Conservation (phyloP, 352 stramenopile species). For the Pythium sp. region DNA sequence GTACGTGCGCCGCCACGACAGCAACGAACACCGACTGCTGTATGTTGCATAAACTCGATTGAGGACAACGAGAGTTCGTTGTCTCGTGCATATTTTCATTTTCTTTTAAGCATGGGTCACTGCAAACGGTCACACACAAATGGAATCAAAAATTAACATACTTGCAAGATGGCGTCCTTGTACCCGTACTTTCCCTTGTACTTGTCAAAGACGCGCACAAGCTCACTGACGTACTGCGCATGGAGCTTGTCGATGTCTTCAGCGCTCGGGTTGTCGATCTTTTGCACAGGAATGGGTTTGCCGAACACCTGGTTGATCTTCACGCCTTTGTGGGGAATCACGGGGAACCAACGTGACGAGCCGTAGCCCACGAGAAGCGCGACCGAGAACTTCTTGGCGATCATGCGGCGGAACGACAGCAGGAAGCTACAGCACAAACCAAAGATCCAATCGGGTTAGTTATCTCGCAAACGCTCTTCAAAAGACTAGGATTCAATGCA, state of each 20-base stretch:
- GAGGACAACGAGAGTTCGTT: neutral
- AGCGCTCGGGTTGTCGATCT: constrained; percentile 48
- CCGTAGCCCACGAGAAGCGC: constrained; percentile 65
- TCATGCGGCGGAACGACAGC: constrained; percentile 64
- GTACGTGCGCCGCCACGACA: constrained; percentile 69
- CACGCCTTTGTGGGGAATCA: constrained; percentile 54
- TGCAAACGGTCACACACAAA: neutral
- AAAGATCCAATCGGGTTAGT: constrained; percentile 3
- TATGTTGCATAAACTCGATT: constrained; percentile 54
- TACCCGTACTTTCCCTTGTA: constrained; percentile 82
- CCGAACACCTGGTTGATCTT: constrained; percentile 70
- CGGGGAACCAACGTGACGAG: constrained; percentile 52
- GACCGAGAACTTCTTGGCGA: constrained; percentile 64
- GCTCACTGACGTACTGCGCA: constrained; percentile 58
- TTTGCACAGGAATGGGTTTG: constrained; percentile 65
- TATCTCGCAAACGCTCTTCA: neutral
- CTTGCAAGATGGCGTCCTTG: constrained; percentile 44
- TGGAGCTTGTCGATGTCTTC: constrained; percentile 73
- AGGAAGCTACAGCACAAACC: constrained; percentile 33
- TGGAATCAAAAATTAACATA: constrained; percentile 36
- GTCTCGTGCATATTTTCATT: constrained; percentile 1
- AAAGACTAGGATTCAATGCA: neutral
- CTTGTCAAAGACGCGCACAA: constrained; percentile 78
- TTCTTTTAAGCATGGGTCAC: neutral
- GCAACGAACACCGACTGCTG: constrained; percentile 50